phyloP scores from a whole-genome alignment of 306 rosid species.

The Casuarina equisetifolia region DNA sequence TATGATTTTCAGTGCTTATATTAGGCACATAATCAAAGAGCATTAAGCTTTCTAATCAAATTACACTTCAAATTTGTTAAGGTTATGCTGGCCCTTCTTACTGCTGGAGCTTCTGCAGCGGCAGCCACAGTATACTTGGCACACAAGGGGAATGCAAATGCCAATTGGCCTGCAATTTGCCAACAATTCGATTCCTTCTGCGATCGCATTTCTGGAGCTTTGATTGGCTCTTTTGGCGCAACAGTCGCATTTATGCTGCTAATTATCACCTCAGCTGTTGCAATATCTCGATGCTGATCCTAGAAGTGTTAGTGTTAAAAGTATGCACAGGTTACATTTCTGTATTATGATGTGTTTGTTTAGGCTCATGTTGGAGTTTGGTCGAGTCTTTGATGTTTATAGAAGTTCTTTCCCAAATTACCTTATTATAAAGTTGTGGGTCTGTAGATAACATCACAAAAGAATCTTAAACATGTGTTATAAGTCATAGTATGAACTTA shows the following conservation, averaged over 20 bases:
- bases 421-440: too few relatives aligned
- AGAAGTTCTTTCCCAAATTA: background rate
- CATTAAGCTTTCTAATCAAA: background rate
- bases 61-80: conserved; percentile 23
- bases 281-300: conserved; percentile 40
- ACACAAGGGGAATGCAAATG: conserved; percentile 47
- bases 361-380: conserved; percentile 3
- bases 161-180: conserved; percentile 57
- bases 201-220: conserved; percentile 44
- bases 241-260: conserved; percentile 34
- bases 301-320: too few relatives aligned
- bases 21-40: background rate
- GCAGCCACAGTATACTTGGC: conserved; percentile 50
- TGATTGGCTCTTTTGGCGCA: conserved; percentile 53
- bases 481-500: too few relatives aligned
- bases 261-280: conserved; percentile 39
- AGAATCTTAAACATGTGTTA: too few relatives aligned
- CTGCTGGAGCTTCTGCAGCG: conserved; percentile 61
- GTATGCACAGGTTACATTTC: background rate
- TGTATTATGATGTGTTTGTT: conserved; percentile 18
- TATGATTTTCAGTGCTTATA: background rate
- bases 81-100: conserved; percentile 51
- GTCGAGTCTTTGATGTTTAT: conserved; percentile 7
- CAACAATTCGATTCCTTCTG: conserved; percentile 55
- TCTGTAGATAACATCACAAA: too few relatives aligned